phyloP scores from a whole-genome alignment of 2,329 filamentous ascomycete species.

The Trichoderma brevicompactum region DNA sequence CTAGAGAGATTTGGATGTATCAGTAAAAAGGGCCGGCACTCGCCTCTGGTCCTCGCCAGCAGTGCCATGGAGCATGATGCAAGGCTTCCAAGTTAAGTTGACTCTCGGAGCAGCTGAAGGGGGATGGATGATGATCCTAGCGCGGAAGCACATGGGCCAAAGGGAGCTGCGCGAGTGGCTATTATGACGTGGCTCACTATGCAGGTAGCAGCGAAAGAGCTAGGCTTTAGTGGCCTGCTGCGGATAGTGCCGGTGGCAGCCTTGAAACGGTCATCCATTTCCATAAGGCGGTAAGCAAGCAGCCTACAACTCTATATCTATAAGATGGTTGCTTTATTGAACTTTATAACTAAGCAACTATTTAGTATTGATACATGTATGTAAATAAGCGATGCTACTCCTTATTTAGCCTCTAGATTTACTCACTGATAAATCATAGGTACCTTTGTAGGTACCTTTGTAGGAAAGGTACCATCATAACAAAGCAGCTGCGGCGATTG shows the following conservation, averaged over 20 bases:
- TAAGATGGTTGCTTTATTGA: too few species aligned
- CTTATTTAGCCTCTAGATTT: too few species aligned
- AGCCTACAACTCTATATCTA: background rate
- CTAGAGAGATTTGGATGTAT: constrained; percentile 16
- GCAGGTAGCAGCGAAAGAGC: constrained; percentile 2
- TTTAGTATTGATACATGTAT: too few species aligned
- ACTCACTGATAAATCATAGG: background rate
- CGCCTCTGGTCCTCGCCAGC: constrained; percentile 5
- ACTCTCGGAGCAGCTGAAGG: constrained; percentile 11
- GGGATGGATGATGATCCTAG: constrained; percentile 13
- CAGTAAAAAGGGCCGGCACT: constrained; percentile 7
- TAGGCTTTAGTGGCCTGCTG: background rate
- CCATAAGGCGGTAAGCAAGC: background rate
- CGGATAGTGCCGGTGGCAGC: background rate
- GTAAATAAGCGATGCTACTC: background rate
- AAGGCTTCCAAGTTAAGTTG: background rate
- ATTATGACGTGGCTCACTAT: constrained; percentile 24
- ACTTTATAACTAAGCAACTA: too few species aligned
- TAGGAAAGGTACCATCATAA: background rate
- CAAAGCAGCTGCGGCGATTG: too few species aligned
- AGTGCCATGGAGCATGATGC: constrained; percentile 14
- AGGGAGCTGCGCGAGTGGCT: constrained; percentile 9
- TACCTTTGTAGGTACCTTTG: background rate
- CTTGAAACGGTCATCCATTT: too few species aligned
- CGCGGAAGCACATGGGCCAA: constrained; percentile 21